phyloP scores from a whole-genome alignment of 257 asterid species.

The Dorcoceras hygrometricum region DNA sequence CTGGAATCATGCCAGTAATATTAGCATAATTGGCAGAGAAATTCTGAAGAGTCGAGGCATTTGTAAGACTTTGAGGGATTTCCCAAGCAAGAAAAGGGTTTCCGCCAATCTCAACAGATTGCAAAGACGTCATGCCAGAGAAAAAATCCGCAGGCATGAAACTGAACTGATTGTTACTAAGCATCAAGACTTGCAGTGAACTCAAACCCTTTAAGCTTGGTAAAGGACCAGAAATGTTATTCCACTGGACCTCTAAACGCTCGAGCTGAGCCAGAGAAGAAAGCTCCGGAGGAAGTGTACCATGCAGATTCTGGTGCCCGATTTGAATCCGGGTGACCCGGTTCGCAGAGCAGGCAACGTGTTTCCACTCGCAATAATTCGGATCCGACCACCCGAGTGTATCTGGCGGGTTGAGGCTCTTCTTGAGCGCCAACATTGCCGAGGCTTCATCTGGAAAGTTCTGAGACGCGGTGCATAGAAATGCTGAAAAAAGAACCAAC shows the following conservation, averaged over 20 bases:
- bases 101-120: constrained; percentile 63
- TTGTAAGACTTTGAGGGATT: constrained; percentile 57
- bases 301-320: constrained; percentile 60
- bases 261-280: constrained; percentile 56
- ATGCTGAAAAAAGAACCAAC: constrained; percentile 33
- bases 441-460: constrained; percentile 43
- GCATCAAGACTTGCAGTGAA: constrained; percentile 61
- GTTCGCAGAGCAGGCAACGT: constrained; percentile 53
- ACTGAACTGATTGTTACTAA: constrained; percentile 62
- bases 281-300: constrained; percentile 69
- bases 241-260: constrained; percentile 79
- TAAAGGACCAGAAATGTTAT: constrained; percentile 78
- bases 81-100: constrained; percentile 74
- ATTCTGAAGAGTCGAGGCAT: constrained; percentile 62
- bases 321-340: constrained; percentile 85
- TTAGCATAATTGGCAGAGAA: constrained; percentile 82
- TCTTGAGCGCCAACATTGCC: constrained; percentile 70
- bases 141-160: constrained; percentile 75
- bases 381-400: constrained; percentile 67
- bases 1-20: constrained; percentile 60
- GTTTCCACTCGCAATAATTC: constrained; percentile 82
- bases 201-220: constrained; percentile 65
- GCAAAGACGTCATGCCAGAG: constrained; percentile 68
- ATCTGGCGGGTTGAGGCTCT: constrained; percentile 53
- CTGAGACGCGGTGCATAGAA: constrained; percentile 38